Conservation (phyloP, 768 basidiomycete genomes). For the Boletus reticulatus region DNA sequence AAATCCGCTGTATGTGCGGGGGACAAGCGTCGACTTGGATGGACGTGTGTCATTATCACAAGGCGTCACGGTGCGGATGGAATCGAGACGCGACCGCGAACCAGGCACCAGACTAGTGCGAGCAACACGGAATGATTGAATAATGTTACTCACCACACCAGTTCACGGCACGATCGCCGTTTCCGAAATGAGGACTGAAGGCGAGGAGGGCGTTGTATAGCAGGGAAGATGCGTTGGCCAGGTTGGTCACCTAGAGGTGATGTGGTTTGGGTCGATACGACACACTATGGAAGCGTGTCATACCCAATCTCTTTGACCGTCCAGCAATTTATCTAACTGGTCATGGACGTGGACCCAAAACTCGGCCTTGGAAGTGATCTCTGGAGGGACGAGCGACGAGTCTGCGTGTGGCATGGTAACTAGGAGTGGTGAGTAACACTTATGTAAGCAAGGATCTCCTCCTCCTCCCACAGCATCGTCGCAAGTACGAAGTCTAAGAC, state of each 20-base stretch:
- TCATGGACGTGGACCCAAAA: slow-evolving; percentile 78
- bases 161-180: slow-evolving; percentile 67
- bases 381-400: slow-evolving; percentile 64
- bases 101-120: neutral
- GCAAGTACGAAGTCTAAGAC: slow-evolving; percentile 3
- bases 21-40: too few species aligned
- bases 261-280: neutral
- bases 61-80: too few species aligned
- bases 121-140: neutral
- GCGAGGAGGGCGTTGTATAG: slow-evolving; percentile 76
- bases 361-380: slow-evolving; percentile 66
- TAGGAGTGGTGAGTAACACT: neutral
- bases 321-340: slow-evolving; percentile 62
- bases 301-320: slow-evolving; percentile 78
- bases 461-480: neutral
- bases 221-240: slow-evolving; percentile 79
- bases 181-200: slow-evolving; percentile 64
- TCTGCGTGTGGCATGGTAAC: slow-evolving; percentile 85
- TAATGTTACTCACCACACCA: slow-evolving; percentile 79
- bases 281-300: slow-evolving; percentile 13
- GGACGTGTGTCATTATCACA: too few species aligned
- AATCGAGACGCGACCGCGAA: neutral
- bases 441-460: slow-evolving; percentile 5
- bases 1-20: neutral
- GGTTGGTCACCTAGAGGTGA: slow-evolving; percentile 67